phyloP scores from a whole-genome alignment of 768 basidiomycete genomes.

The Suillus placidus region DNA sequence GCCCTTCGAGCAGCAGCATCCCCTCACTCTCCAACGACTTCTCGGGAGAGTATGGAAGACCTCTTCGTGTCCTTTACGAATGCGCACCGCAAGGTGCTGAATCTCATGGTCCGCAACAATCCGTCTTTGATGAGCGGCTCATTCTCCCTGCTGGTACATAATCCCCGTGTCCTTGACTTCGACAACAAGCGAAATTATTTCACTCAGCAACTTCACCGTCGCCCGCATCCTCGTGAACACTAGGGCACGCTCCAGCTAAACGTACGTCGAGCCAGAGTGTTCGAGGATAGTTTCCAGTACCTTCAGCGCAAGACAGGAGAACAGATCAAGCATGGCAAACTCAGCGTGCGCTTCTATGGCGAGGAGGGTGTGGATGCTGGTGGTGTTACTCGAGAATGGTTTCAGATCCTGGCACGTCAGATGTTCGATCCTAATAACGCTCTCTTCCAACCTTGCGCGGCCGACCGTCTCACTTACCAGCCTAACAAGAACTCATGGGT shows the following conservation, averaged over 20 bases:
- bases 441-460: slow-evolving; percentile 96
- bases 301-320: slow-evolving; percentile 90
- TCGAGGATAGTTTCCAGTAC: slow-evolving; percentile 96
- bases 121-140: slow-evolving; percentile 98
- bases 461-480: slow-evolving; percentile 93
- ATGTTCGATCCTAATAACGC: slow-evolving; percentile 99
- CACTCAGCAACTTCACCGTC: slow-evolving; percentile 86
- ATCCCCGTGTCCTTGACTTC: slow-evolving; percentile 95
- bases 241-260: slow-evolving; percentile 84
- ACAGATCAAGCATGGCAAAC: slow-evolving; percentile 97
- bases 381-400: slow-evolving; percentile 98
- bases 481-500: slow-evolving; percentile 93
- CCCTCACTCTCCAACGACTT: slow-evolving; percentile 67
- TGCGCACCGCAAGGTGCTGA: slow-evolving; percentile 89
- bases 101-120: slow-evolving; percentile 97
- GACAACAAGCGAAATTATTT: slow-evolving; percentile 99
- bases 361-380: slow-evolving; percentile 99
- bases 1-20: slow-evolving; percentile 66
- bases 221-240: slow-evolving; percentile 78
- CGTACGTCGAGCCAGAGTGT: slow-evolving; percentile 87
- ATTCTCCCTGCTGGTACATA: slow-evolving; percentile 94
- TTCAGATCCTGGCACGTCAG: slow-evolving; percentile 94
- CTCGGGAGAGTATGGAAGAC: slow-evolving; percentile 82
- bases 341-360: slow-evolving; percentile 93
- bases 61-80: slow-evolving; percentile 94